phyloP scores from a whole-genome alignment of 495 filamentous ascomycete species.

The Aspergillus ellipticus region DNA sequence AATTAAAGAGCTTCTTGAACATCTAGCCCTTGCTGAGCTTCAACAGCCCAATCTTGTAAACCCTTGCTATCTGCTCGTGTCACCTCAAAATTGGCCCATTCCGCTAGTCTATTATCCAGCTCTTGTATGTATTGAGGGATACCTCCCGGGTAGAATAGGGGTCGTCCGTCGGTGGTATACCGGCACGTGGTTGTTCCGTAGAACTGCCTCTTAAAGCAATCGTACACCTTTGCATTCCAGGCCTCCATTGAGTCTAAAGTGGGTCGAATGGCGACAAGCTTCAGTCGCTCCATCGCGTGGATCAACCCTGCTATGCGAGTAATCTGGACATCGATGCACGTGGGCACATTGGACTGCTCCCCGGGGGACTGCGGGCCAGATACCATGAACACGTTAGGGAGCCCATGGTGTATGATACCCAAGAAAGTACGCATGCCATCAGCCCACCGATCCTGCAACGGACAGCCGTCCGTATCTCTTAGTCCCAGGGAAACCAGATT shows the following conservation, averaged over 20 bases:
- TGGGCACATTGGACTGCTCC: constrained; percentile 48
- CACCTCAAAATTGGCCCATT: too few relatives aligned
- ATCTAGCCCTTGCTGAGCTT: too few relatives aligned
- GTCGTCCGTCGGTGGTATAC: too few relatives aligned
- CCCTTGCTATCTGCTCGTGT: too few relatives aligned
- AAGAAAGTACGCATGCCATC: constrained; percentile 42
- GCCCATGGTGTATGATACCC: constrained; percentile 41
- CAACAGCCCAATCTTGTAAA: too few relatives aligned
- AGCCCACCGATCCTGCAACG: constrained; percentile 46
- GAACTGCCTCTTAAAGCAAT: too few relatives aligned
- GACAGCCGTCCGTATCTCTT: constrained; percentile 31
- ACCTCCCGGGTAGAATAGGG: too few relatives aligned
- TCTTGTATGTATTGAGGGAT: too few relatives aligned
- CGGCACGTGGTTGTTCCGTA: too few relatives aligned
- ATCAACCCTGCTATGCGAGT: constrained; percentile 49
- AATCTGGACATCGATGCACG: constrained; percentile 47
- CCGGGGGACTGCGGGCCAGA: constrained; percentile 49
- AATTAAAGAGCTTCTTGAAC: too few relatives aligned
- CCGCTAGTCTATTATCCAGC: too few relatives aligned
- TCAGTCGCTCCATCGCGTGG: constrained; percentile 29
- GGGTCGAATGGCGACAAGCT: constrained; percentile 34
- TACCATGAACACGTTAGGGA: constrained; percentile 52
- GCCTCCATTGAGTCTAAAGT: constrained; percentile 27
- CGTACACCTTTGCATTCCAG: constrained; percentile 35
- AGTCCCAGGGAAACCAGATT: constrained; percentile 46